Conservation (phyloP, 192 early-diverging fungal genomes). For the Coemansia sp. region DNA sequence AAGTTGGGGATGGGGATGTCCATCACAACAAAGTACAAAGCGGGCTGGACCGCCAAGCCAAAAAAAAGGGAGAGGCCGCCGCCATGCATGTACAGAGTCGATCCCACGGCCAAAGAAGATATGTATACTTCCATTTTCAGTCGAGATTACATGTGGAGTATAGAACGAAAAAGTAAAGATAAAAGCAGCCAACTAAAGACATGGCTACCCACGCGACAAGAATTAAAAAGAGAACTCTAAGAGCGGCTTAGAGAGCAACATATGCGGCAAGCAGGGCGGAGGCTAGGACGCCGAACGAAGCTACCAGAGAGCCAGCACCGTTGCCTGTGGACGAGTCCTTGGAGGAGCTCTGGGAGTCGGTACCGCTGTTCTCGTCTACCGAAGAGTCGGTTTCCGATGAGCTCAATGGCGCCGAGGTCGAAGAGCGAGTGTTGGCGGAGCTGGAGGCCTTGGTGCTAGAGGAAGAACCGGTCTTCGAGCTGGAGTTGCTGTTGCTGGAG, state of each 20-base stretch:
- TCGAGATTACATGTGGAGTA: neutral
- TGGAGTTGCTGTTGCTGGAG: slow-evolving; percentile 13
- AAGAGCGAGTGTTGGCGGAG: slow-evolving; percentile 9
- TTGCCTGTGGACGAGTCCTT: slow-evolving; percentile 8
- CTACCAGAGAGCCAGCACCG: slow-evolving; percentile 22
- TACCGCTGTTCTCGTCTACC: slow-evolving; percentile 7
- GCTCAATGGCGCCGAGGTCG: neutral
- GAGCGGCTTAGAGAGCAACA: slow-evolving; percentile 26
- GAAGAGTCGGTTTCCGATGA: neutral
- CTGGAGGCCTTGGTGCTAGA: slow-evolving; percentile 13
- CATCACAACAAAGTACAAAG: neutral
- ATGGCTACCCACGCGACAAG: neutral
- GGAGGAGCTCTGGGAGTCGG: slow-evolving; percentile 7
- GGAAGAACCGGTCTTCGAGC: slow-evolving; percentile 15
- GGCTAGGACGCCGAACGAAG: slow-evolving; percentile 28
- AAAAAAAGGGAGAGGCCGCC: neutral
- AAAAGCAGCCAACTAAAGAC: neutral
- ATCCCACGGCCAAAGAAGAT: neutral
- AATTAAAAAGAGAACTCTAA: neutral
- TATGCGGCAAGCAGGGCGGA: slow-evolving; percentile 38
- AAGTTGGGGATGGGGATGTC: neutral
- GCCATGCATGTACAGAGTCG: slow-evolving; percentile 3
- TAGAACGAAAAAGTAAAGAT: neutral
- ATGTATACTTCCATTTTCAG: neutral
- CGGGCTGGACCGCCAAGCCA: neutral